These are phyloP conservation scores for Podaxis sp. DNA, from an alignment of 768 basidiomycete genomes.

Conservation along the genomic window DNA sequence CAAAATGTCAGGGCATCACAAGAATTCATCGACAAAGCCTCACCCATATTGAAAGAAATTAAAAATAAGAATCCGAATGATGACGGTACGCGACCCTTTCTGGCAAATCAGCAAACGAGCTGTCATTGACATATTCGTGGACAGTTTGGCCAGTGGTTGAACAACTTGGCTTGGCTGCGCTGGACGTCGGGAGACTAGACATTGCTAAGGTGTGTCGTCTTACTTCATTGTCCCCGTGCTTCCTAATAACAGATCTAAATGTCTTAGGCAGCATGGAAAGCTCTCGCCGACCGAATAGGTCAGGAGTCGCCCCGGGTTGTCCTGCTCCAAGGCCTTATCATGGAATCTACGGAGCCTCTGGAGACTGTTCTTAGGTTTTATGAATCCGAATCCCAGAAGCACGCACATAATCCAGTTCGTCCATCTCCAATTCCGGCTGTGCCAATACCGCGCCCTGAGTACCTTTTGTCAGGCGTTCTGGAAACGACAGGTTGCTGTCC, in stretches of 20 bases:
- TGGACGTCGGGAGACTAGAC: slow-evolving; percentile 72
- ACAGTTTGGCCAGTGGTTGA: slow-evolving; percentile 82
- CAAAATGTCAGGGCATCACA: slow-evolving; percentile 56
- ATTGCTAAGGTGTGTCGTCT: slow-evolving; percentile 66
- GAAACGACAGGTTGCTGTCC: slow-evolving; percentile 80
- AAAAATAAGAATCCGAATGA: slow-evolving; percentile 50
- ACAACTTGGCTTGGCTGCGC: slow-evolving; percentile 73
- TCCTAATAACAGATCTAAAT: background rate
- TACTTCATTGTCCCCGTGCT: background rate
- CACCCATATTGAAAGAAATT: slow-evolving; percentile 44
- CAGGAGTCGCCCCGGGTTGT: slow-evolving; percentile 80
- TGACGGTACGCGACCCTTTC: slow-evolving; percentile 42
- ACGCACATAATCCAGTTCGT: slow-evolving; percentile 73
- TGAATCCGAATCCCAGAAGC: slow-evolving; percentile 59
- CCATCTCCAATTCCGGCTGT: background rate
- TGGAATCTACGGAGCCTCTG: slow-evolving; percentile 66
- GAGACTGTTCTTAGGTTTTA: slow-evolving; percentile 63
- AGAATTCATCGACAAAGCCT: slow-evolving; percentile 57
- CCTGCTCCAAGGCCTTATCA: slow-evolving; percentile 72
- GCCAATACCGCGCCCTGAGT: background rate
- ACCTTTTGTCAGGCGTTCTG: slow-evolving; percentile 52
- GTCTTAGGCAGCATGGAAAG: slow-evolving; percentile 14
- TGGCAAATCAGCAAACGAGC: background rate
- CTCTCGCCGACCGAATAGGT: slow-evolving; percentile 15
- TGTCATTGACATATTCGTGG: background rate